These are phyloP conservation scores for Hypomontagnella monticulosa DNA, from an alignment of 495 filamentous ascomycete genomes.

Conservation along the genomic window DNA sequence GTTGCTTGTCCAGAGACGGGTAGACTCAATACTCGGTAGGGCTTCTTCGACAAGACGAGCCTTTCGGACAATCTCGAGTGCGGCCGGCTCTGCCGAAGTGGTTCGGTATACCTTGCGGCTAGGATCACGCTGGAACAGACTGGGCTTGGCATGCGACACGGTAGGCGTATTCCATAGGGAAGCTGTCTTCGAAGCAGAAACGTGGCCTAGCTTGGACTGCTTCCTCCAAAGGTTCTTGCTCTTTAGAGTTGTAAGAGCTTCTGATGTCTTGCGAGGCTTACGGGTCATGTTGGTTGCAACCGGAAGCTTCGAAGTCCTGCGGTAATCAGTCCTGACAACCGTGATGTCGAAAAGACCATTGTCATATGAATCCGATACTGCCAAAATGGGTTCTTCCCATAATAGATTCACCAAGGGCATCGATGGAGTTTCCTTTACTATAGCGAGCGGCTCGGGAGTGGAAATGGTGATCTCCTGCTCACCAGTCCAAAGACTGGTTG, in stretches of 20 bases:
- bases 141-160: background rate
- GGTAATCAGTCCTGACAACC: conserved; percentile 23
- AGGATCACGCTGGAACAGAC: conserved; percentile 40
- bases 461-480: background rate
- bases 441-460: background rate
- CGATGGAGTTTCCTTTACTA: background rate
- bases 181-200: background rate
- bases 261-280: conserved; percentile 33
- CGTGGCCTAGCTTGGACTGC: background rate
- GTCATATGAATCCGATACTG: background rate
- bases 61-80: conserved; percentile 39
- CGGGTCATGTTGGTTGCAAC: conserved; percentile 36
- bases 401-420: conserved; percentile 11
- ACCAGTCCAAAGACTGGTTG: conserved; percentile 27
- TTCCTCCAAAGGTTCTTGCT: conserved; percentile 50
- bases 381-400: conserved; percentile 35
- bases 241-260: conserved; percentile 38
- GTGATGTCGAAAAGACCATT: conserved; percentile 37
- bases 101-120: conserved; percentile 38
- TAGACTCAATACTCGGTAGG: conserved; percentile 44
- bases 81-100: conserved; percentile 44
- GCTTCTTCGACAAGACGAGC: conserved; percentile 39
- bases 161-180: conserved; percentile 29
- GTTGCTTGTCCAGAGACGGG: conserved; percentile 44
- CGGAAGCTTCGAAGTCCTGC: conserved; percentile 38